These are phyloP conservation scores for Eudorina sp. DNA, from an alignment of 139 green algal genomes.

Conservation along the genomic window DNA sequence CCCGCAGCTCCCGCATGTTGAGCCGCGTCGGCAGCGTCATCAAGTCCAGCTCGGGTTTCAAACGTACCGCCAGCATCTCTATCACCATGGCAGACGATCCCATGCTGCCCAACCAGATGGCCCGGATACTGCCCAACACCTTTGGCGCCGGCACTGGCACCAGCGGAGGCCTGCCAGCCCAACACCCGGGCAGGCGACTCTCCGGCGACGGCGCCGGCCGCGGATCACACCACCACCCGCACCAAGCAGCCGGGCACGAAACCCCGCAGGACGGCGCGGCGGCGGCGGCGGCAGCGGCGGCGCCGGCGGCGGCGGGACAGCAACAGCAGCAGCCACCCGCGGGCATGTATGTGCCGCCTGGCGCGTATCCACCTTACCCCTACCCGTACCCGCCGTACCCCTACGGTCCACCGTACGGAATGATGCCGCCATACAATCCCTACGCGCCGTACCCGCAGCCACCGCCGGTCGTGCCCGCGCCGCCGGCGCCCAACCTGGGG, in stretches of 20 bases:
- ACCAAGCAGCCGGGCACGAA: background rate
- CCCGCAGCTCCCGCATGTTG: background rate
- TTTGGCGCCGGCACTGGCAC: background rate
- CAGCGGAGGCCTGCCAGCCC: background rate
- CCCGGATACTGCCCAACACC: slow-evolving; percentile 7
- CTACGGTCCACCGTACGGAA: background rate
- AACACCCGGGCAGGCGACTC: background rate
- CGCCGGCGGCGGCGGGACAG: background rate
- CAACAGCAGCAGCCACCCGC: background rate
- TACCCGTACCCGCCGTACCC: slow-evolving; percentile 19
- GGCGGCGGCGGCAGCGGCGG: background rate
- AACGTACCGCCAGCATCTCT: slow-evolving; percentile 32
- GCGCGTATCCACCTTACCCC: background rate
- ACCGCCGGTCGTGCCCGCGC: background rate
- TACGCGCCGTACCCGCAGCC: background rate
- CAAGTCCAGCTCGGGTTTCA: slow-evolving; percentile 38
- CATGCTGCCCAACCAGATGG: slow-evolving; percentile 42
- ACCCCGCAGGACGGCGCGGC: background rate
- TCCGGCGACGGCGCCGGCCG: background rate
- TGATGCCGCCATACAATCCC: slow-evolving; percentile 8
- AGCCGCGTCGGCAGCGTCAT: slow-evolving; percentile 22
- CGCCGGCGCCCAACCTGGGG: background rate
- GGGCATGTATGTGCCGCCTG: background rate
- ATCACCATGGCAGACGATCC: slow-evolving; percentile 51
- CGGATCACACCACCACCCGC: background rate